Evolutionary conservation across 1,139 yeast species (phyloP), one percentile per base, ranked within the genome.

Genomic region (Hyphopichia burtonii): DNA sequence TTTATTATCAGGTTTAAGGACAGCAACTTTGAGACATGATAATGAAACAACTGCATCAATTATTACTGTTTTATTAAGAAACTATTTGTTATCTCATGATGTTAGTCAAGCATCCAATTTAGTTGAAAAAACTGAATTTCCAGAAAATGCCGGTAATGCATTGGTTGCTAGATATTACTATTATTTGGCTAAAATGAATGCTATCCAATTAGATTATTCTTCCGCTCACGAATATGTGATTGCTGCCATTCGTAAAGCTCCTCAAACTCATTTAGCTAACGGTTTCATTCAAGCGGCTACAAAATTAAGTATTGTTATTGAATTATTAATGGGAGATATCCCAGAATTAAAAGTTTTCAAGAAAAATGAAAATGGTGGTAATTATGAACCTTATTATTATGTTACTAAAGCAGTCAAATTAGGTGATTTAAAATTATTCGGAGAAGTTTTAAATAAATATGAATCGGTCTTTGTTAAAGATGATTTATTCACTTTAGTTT

Each of bases 181-280:
- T 67, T 94, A 93, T 59, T 71, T 90, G 61, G 94, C 97, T 14
- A 83, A 86, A 53, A 88, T 94, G 57, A 84, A 83, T 58, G 93
- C 98, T 3, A 84, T 93, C 50, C 98, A 93, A 68, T 79, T 94
- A 55, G 94, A 94, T 64, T 94, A 94, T 65, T 83, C 96, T 1
- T 74, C 87, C 18, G 97, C 99, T 2, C 85, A 86, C 58, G 96
- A 91, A 56, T 88, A 83, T 57, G 89, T 88, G 42, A 86, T 89
- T 44, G 89, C 95, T 16, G 96, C 99, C 7, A 86, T 91, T 41
- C 83, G 99, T 70, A 94, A 94, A 64, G 91, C 96, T n/a, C 99
- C 99, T 28, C 97, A 90, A 63, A 88, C 96, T 1, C 74, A 80
- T 38, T 79, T 83, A 49, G 90, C 97, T 5, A 68, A 78, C 38